Conservation (phyloP, 768 basidiomycete species). For the Boletellus emodensis region DNA sequence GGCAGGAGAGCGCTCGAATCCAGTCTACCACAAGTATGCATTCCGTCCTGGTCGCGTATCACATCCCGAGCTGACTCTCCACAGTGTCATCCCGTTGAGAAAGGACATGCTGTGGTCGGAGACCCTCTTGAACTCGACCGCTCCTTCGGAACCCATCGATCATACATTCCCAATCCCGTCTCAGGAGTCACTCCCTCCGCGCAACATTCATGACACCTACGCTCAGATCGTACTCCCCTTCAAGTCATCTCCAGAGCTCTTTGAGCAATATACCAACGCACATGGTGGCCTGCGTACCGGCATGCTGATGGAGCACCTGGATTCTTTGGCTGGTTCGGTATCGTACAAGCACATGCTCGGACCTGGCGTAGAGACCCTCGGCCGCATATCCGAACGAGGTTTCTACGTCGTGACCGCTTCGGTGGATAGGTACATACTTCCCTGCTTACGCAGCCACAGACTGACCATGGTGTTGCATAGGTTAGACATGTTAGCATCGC, state of each 20-base stretch:
- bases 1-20: conserved; percentile 49
- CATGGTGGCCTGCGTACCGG: conserved; percentile 68
- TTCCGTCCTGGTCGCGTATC: neutral
- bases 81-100: conserved; percentile 55
- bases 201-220: conserved; percentile 71
- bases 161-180: conserved; percentile 12
- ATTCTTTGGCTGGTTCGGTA: conserved; percentile 81
- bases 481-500: conserved; percentile 60
- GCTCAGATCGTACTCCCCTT: conserved; percentile 64
- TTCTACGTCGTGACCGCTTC: conserved; percentile 84
- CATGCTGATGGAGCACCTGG: conserved; percentile 75
- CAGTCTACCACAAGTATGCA: conserved; percentile 48
- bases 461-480: conserved; percentile 31
- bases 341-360: conserved; percentile 81
- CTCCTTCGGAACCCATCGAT: conserved; percentile 15
- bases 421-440: conserved; percentile 56
- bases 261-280: conserved; percentile 71
- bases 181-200: conserved; percentile 34
- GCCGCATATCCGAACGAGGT: conserved; percentile 55
- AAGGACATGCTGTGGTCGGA: conserved; percentile 56
- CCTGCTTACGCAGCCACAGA: neutral
- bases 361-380: conserved; percentile 51
- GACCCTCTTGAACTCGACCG: conserved; percentile 42
- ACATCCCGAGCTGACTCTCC: conserved; percentile 7
- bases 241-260: conserved; percentile 49